Evolutionary conservation across 257 asterid species (phyloP).

Genomic region (Craterostigma plantagineum): DNA sequence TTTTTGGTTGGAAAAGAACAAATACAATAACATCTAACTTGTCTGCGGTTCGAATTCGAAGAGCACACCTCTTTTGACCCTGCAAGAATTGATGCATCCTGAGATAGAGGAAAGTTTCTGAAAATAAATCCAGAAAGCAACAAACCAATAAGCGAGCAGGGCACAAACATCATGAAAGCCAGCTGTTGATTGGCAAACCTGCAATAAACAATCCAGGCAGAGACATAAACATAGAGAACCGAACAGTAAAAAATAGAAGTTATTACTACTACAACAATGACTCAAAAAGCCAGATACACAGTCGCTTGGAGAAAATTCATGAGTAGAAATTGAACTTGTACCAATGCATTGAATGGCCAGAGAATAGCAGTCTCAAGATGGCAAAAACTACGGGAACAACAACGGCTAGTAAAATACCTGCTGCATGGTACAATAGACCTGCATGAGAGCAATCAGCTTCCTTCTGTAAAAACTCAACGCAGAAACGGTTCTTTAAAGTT

Average conservation of each 20-base stretch:
- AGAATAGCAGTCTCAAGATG: slow-evolving; percentile 45
- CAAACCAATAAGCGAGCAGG: slow-evolving; percentile 77
- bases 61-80: slow-evolving; percentile 50
- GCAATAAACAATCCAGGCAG: slow-evolving; percentile 8
- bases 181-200: slow-evolving; percentile 72
- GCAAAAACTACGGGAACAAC: slow-evolving; percentile 51
- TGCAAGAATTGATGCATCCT: slow-evolving; percentile 26
- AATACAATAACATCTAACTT: too few relatives aligned
- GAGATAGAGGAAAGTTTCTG: slow-evolving; percentile 58
- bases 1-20: too few relatives aligned
- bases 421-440: slow-evolving; percentile 59
- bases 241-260: too few relatives aligned
- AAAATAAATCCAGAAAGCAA: slow-evolving; percentile 51
- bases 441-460: slow-evolving; percentile 16
- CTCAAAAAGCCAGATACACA: too few relatives aligned
- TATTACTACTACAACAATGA: too few relatives aligned
- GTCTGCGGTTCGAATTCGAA: too few relatives aligned
- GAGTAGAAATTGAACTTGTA: slow-evolving; percentile 20
- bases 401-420: slow-evolving; percentile 57
- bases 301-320: slow-evolving; percentile 10
- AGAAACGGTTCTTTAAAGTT: too few relatives aligned
- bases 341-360: slow-evolving; percentile 82
- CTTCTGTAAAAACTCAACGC: too few relatives aligned
- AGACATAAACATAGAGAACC: slow-evolving; percentile 5
- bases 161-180: slow-evolving; percentile 82